These are phyloP conservation scores for Trichophyton benhamiae DNA, from an alignment of 2,329 filamentous ascomycete species.

Conservation along the genomic window DNA sequence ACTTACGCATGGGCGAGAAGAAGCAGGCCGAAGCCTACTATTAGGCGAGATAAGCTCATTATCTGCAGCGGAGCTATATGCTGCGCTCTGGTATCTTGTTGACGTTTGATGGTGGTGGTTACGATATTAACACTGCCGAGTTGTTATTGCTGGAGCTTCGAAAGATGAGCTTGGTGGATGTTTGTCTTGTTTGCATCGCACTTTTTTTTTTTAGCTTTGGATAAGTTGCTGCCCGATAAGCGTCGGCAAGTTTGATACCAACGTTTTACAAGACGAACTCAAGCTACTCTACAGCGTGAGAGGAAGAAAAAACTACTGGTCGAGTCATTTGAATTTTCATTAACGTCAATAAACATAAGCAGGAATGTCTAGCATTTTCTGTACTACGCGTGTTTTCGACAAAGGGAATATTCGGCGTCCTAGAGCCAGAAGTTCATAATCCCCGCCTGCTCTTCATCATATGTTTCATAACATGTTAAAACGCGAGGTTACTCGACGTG, in stretches of 20 bases:
- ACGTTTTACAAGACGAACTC: background rate
- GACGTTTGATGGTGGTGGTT: background rate
- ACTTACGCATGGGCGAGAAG: constrained; percentile 79
- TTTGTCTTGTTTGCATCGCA: background rate
- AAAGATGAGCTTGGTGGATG: background rate
- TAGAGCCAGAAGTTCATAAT: background rate
- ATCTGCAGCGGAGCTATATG: background rate
- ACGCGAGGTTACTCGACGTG: background rate
- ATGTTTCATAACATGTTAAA: background rate
- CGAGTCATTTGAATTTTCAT: constrained; percentile 2
- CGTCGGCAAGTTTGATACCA: background rate
- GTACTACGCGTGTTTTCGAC: background rate
- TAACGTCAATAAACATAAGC: constrained; percentile 4
- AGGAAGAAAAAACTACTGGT: background rate
- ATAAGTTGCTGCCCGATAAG: background rate
- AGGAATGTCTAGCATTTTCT: background rate
- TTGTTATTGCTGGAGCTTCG: background rate
- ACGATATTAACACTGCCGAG: background rate
- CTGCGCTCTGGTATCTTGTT: background rate
- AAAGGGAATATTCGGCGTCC: background rate
- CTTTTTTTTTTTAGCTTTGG: background rate
- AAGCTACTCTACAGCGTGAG: background rate
- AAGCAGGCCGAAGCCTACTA: constrained; percentile 63
- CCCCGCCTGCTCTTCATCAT: background rate
- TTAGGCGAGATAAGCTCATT: constrained; percentile 54